Conservation (phyloP, 495 filamentous ascomycete genomes). For the Peziza echinospora region DNA sequence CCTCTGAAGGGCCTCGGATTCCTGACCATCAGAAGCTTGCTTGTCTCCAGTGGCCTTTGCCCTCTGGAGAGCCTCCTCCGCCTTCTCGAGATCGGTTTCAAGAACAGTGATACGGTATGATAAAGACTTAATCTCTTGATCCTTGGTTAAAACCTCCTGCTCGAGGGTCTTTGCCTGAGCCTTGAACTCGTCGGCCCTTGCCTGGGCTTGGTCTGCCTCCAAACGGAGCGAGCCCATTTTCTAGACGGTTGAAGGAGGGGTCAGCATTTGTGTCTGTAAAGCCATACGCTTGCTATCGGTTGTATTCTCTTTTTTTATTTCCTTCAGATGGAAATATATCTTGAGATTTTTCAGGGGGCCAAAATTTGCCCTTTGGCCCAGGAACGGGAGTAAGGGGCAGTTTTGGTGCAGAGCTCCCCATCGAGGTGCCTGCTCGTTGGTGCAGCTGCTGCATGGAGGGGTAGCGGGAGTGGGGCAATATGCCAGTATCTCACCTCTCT, state of each 20-base stretch:
- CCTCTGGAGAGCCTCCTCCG: conserved; percentile 53
- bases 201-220: conserved; percentile 63
- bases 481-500: conserved; percentile 20
- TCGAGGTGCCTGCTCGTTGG: not conserved
- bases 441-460: not conserved
- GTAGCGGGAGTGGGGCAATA: not conserved
- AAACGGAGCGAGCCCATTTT: conserved; percentile 83
- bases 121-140: conserved; percentile 92
- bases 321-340: not conserved
- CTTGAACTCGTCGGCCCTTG: conserved; percentile 70
- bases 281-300: too few species aligned
- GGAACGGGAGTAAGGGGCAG: not conserved
- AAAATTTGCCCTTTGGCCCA: too few species aligned
- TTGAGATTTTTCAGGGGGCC: not conserved
- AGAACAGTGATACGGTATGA: conserved; percentile 75
- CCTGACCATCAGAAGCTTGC: conserved; percentile 49
- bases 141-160: conserved; percentile 85
- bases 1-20: conserved; percentile 75
- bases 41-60: conserved; percentile 56
- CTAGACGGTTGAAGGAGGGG: conserved; percentile 28
- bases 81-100: conserved; percentile 78
- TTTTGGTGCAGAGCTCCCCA: not conserved
- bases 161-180: conserved; percentile 69
- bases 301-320: too few species aligned
- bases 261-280: too few species aligned